Conservation (phyloP, 1,284 basidiomycete species). For the Ceratobasidium sp. region DNA sequence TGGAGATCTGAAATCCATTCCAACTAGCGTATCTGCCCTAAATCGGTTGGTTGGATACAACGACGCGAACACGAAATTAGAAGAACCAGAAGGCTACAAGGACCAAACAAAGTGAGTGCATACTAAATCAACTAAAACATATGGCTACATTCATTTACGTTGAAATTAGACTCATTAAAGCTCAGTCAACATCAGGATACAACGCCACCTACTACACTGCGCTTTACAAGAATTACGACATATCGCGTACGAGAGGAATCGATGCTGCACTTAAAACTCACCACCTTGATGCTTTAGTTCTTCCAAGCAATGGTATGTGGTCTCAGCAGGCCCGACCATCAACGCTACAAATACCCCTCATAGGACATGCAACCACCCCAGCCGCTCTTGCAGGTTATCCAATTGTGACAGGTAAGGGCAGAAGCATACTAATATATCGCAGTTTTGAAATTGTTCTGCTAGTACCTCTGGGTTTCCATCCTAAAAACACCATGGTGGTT, state of each 20-base stretch:
- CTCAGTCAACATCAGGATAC: constrained; percentile 60
- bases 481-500: neutral
- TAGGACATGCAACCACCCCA: neutral
- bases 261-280: constrained; percentile 57
- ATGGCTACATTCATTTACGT: neutral
- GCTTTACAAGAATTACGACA: constrained; percentile 61
- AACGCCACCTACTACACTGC: constrained; percentile 62
- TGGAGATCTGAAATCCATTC: constrained; percentile 55
- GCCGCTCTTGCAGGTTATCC: constrained; percentile 69
- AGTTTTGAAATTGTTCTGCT: neutral
- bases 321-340: no score
- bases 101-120: constrained; percentile 9
- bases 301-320: constrained; percentile 28
- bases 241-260: constrained; percentile 63
- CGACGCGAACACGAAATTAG: constrained; percentile 50
- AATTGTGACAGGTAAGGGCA: constrained; percentile 60
- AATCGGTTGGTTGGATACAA: constrained; percentile 68
- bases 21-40: constrained; percentile 64
- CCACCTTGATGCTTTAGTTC: constrained; percentile 30
- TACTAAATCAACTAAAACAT: neutral
- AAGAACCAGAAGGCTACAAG: constrained; percentile 21
- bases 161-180: neutral
- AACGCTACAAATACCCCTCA: neutral
- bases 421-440: no score
- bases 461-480: constrained; percentile 32